Percentiles rank a stretch among this genome's conserved stretches.
Conservation (phyloP, 306 rosid species). For the Citrullus amarus region DNA sequence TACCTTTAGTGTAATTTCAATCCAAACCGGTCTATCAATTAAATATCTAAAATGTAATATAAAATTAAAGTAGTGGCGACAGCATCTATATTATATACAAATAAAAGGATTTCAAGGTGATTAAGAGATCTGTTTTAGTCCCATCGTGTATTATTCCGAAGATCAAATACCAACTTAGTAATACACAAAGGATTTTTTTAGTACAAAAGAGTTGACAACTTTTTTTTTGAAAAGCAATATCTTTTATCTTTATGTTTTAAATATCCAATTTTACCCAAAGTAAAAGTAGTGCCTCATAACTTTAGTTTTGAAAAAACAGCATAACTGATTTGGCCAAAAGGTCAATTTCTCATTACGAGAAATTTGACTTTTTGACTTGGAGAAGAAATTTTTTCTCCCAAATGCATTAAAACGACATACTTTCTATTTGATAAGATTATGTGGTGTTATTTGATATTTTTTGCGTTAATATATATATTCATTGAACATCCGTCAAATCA, state of each 20-base stretch:
- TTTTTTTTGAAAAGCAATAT: background rate
- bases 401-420: background rate
- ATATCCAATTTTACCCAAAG: background rate
- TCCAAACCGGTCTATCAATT: background rate
- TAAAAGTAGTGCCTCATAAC: background rate
- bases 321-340: background rate
- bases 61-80: background rate
- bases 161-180: background rate
- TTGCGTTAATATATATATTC: background rate
- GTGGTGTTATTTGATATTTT: background rate
- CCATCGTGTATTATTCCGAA: slow-evolving; percentile 3
- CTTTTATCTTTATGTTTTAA: background rate
- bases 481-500: background rate
- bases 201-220: slow-evolving; percentile 2
- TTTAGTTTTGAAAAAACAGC: background rate
- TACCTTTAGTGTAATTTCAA: background rate
- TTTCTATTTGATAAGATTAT: background rate
- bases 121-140: background rate
- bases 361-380: background rate
- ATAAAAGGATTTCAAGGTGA: background rate
- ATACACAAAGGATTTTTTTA: background rate
- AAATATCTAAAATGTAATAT: background rate
- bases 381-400: background rate
- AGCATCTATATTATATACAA: background rate
- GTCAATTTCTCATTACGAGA: background rate